Base-by-base conservation (phyloP, 1,284 basidiomycete species). In the Vanrija sp. region DNA sequence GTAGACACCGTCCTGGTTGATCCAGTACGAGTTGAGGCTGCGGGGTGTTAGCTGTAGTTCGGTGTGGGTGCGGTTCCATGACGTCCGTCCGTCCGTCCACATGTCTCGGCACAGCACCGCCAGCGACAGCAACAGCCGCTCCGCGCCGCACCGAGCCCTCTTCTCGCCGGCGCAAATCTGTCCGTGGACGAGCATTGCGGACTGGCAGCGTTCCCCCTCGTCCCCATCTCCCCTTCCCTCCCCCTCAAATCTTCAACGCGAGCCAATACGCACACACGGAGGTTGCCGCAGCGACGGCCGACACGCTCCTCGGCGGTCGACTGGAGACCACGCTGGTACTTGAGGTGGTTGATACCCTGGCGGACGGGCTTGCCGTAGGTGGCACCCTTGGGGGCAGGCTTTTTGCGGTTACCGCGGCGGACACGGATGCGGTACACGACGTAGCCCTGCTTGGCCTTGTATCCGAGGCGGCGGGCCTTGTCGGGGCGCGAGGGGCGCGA, bases 391-490 rank as follows among this genome's bases (percentile, higher is more conserved):
- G 89, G 89, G 57, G 89, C 95, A 62, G 89, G 94, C 85, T 94
- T 96, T 84, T 99, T 99, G 82, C 96, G 87, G 86, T 98, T 97
- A 78, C 96, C 96, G 66, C 95, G 87, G 74, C 96, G 88, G 66
- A 99, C 95, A 68, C 95, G 91, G 72, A 98, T 83, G 69, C 96
- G 92, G 84, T 98, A 98, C 81, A 99, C 81, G 62, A 98, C 89
- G 78, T 92, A 99, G 72, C 96, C 96, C 81, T 99, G 96, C 86
- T 98, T 98, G 78, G 96, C 91, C 82, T 97, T 98, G 87, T 98
- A 99, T 56, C 95, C 95, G 62, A 99, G 83, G 68, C 94, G 89
- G 79, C 95, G 91, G 65, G 95, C 95, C 85, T 98, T 98, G 84
- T 98, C 95, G 55, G 94, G 96, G 76, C 96, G 91, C 54, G 95